These are phyloP conservation scores for Inonotus hispidus DNA, from an alignment of 1,284 basidiomycete species.

Conservation along the genomic window DNA sequence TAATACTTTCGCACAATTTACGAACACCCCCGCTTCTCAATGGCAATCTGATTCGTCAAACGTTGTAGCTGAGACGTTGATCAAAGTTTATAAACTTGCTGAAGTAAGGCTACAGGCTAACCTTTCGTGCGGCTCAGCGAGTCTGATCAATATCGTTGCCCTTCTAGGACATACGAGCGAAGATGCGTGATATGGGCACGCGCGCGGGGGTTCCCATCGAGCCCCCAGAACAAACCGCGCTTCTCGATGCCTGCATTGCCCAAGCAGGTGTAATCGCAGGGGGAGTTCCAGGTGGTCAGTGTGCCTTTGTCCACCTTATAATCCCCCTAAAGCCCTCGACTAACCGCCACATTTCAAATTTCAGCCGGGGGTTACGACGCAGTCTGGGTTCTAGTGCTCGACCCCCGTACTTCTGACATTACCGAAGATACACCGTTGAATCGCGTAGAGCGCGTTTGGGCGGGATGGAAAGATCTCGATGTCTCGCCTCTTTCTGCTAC, in stretches of 20 bases:
- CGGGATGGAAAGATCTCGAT: slow-evolving; percentile 59
- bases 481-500: slow-evolving; percentile 77
- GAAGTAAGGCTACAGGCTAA: slow-evolving; percentile 38
- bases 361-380: slow-evolving; percentile 96
- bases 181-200: slow-evolving; percentile 87
- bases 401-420: slow-evolving; percentile 42
- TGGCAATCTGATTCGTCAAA: slow-evolving; percentile 5
- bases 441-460: slow-evolving; percentile 72
- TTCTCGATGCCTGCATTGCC: slow-evolving; percentile 79
- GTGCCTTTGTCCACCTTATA: slow-evolving; percentile 23
- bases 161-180: slow-evolving; percentile 62
- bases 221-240: slow-evolving; percentile 79
- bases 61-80: slow-evolving; percentile 45
- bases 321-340: neutral
- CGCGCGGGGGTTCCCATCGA: slow-evolving; percentile 85
- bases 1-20: slow-evolving; percentile 53
- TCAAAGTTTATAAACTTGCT: slow-evolving; percentile 48
- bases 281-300: slow-evolving; percentile 92
- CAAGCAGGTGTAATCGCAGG: slow-evolving; percentile 87
- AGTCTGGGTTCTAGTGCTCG: slow-evolving; percentile 84
- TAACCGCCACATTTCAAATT: slow-evolving; percentile 1
- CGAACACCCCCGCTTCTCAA: slow-evolving; percentile 52
- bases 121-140: neutral
- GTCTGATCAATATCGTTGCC: neutral
- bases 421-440: slow-evolving; percentile 30